These are phyloP conservation scores for Eucalyptus polybractea DNA, from an alignment of 345 rosid species.

Conservation along the genomic window DNA sequence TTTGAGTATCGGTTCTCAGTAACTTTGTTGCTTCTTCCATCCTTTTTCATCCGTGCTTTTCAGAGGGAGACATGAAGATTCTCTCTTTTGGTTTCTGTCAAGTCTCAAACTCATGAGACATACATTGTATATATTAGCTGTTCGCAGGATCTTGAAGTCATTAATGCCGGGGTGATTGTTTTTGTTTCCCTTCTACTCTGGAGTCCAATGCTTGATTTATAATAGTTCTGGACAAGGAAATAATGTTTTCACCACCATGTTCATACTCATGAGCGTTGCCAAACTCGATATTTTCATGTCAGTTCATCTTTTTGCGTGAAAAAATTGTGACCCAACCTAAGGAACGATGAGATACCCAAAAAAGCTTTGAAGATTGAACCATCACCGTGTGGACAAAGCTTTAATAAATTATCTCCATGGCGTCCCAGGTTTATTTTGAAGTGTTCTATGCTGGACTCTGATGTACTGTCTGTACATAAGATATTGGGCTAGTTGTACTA, in stretches of 20 bases:
- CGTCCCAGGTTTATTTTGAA: slow-evolving; percentile 3
- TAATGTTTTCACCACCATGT: not conserved
- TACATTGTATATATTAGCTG: not conserved
- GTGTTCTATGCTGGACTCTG: not conserved
- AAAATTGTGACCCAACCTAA: not conserved
- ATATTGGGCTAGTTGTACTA: not conserved
- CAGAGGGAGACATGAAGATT: not conserved
- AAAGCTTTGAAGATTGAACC: not conserved
- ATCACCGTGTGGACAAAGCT: not conserved
- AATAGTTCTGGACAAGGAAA: not conserved
- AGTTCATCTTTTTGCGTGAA: not conserved
- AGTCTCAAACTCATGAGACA: not conserved
- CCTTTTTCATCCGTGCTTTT: not conserved
- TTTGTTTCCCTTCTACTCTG: not conserved
- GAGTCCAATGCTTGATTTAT: not conserved
- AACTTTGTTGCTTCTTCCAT: not conserved
- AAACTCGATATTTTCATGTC: not conserved
- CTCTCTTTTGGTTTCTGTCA: not conserved
- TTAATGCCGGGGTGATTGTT: not conserved
- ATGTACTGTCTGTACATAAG: not conserved
- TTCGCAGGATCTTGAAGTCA: not conserved
- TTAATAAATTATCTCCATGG: not conserved
- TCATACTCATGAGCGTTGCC: not conserved
- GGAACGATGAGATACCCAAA: not conserved
- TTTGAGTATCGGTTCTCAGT: not conserved